phyloP scores from a whole-genome alignment of 2,329 filamentous ascomycete genomes.

The Apiospora rasikravindrae region DNA sequence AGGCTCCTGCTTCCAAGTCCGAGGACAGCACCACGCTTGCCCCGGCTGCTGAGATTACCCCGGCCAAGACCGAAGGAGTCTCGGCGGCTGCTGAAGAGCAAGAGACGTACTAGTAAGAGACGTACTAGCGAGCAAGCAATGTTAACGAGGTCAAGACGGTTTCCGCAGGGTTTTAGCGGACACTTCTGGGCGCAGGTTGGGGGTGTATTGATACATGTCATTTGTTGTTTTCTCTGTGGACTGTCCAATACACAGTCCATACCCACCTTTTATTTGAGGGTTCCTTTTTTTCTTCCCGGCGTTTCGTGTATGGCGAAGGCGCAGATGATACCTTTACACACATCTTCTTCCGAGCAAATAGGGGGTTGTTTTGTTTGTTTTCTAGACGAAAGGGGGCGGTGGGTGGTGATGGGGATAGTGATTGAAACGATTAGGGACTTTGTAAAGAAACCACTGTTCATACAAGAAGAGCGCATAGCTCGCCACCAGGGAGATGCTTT shows the following conservation, averaged over 20 bases:
- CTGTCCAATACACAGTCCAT: neutral
- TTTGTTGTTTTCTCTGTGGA: neutral
- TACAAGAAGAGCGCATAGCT: neutral
- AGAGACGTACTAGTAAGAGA: neutral
- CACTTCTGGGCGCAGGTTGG: neutral
- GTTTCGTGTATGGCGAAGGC: slow-evolving; percentile 23
- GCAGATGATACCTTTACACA: slow-evolving; percentile 33
- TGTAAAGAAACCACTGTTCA: slow-evolving; percentile 1
- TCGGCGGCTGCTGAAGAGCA: slow-evolving; percentile 1
- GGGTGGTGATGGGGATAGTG: neutral
- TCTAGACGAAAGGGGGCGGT: neutral
- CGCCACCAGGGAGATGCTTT: neutral
- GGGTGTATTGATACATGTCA: slow-evolving; percentile 2
- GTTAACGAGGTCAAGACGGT: neutral
- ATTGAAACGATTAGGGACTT: slow-evolving; percentile 9
- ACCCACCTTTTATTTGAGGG: neutral
- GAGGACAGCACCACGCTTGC: neutral
- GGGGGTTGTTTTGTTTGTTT: slow-evolving; percentile 1
- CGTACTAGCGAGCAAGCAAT: neutral
- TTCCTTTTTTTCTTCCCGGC: slow-evolving; percentile 2
- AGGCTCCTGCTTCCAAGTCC: slow-evolving; percentile 17
- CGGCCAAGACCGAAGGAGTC: slow-evolving; percentile 18
- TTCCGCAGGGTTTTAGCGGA: neutral
- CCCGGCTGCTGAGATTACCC: neutral
- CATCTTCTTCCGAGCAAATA: slow-evolving; percentile 17